Base-by-base conservation (phyloP, 2,329 filamentous ascomycete genomes). In the Calonectria multiphialidica region DNA sequence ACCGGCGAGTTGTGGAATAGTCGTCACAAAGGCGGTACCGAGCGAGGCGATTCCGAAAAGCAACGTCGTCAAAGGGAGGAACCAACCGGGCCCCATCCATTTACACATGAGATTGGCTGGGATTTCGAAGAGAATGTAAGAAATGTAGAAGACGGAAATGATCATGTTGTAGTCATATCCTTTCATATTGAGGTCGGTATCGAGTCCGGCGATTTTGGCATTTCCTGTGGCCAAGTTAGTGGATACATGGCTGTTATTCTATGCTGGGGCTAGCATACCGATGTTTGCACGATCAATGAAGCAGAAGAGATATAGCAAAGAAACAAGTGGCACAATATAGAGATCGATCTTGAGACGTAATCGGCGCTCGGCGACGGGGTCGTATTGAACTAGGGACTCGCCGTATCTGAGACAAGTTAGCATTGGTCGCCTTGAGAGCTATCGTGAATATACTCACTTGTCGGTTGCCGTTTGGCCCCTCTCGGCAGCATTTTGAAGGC, bases 301-400 rank as follows among this genome's bases (percentile, higher is more conserved):
- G 23, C 57, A 62, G 25, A 62, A 62, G 1, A 62, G 57, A 23
- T 62, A 62, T 1, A 62, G 57, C 9, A 62, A 6, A 0, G 57
- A 4, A 9, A 62, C 57, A 3, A 62, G 23, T 2, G 57, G 57
- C 7, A 62, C 57, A 45, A 62, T 62, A 40, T 62, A 62, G 10
- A 62, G 57, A 62, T 62, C 57, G 40, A 62, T 92, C 81, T 94
- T 94, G 75, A 83, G 82, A 3, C 90, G 86, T 15, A 93, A 84
- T 57, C 85, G 86, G 6, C 86, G 80, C 79, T 93, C 92, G 1
- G 88, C 66, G 2, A 21, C 66, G 23, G 66, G 66, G 21, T 68
- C 66, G 35, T 68, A 68, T 16, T 66, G 45, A 10, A 68, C 65
- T 12, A 71, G 16, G 9, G 69, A 67, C 9, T 71, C 55, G 45